phyloP scores from a whole-genome alignment of 2,329 filamentous ascomycete species.

The Apiospora saccharicola region DNA sequence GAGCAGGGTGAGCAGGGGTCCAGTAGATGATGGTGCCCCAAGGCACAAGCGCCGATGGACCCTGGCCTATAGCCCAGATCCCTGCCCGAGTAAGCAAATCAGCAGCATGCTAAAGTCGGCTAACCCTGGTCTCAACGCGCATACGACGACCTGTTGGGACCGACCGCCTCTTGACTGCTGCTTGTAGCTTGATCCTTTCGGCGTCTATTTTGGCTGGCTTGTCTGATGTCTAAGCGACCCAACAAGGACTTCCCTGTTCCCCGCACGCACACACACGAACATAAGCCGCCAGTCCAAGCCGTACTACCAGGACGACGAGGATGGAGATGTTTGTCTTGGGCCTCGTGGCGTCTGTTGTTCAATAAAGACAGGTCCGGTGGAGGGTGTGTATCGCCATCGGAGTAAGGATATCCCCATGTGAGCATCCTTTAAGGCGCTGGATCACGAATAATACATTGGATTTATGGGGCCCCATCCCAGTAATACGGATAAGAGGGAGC shows the following conservation, averaged over 20 bases:
- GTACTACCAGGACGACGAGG: background rate
- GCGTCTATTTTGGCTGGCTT: slow-evolving; percentile 3
- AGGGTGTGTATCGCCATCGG: background rate
- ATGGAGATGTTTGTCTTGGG: slow-evolving; percentile 1
- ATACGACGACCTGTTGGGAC: slow-evolving; percentile 19
- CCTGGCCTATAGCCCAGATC: slow-evolving; percentile 37
- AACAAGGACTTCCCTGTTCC: slow-evolving; percentile 4
- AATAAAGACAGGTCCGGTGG: background rate
- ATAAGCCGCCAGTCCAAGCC: background rate
- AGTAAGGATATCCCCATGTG: background rate
- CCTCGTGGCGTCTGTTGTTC: background rate
- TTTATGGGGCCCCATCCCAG: background rate
- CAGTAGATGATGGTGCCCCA: slow-evolving; percentile 37
- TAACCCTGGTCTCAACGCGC: slow-evolving; percentile 26
- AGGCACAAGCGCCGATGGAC: slow-evolving; percentile 48
- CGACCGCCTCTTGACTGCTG: background rate
- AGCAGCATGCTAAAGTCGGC: slow-evolving; percentile 36
- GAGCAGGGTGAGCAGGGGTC: slow-evolving; percentile 30
- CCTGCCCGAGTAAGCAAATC: slow-evolving; percentile 37
- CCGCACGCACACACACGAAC: slow-evolving; percentile 7
- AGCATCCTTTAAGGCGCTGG: slow-evolving; percentile 2
- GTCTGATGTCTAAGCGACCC: slow-evolving; percentile 2
- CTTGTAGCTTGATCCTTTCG: background rate
- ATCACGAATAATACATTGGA: background rate
- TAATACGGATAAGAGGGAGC: slow-evolving; percentile 17